These are phyloP conservation scores for Bipolaris oryzae DNA, from an alignment of 2,329 filamentous ascomycete genomes.

Conservation along the genomic window DNA sequence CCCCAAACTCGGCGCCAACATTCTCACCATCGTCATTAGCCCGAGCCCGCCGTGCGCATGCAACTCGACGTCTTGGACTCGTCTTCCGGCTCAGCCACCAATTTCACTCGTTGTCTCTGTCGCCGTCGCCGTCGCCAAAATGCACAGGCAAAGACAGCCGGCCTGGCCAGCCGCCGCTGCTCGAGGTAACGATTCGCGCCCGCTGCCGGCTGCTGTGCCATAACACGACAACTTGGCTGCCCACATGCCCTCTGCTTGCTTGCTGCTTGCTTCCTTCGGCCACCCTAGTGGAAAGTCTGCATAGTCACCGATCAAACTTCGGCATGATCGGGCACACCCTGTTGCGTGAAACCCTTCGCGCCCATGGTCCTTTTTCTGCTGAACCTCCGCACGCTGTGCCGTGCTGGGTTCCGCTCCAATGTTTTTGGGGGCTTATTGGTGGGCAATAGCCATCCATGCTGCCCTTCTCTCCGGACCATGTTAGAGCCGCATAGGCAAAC, in stretches of 20 bases:
- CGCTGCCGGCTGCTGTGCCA: not conserved
- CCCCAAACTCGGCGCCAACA: conserved; percentile 3
- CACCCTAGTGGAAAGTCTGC: conserved; percentile 10
- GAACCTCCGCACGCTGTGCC: conserved; percentile 6
- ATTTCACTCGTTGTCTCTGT: not conserved
- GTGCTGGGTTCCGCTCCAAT: conserved; percentile 9
- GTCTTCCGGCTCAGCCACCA: conserved; percentile 16
- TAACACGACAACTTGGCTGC: not conserved
- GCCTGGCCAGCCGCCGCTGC: conserved; percentile 1
- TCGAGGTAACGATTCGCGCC: not conserved
- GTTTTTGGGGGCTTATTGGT: conserved; percentile 1
- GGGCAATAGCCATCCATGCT: conserved; percentile 4
- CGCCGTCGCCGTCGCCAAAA: not conserved
- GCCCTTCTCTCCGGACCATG: not conserved
- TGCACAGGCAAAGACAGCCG: not conserved
- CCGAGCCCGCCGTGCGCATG: conserved; percentile 16
- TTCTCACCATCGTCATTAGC: conserved; percentile 1
- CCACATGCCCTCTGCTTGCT: not conserved
- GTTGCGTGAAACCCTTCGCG: conserved; percentile 23
- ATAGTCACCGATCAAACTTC: conserved; percentile 19
- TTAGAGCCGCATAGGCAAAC: conserved; percentile 8
- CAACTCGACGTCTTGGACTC: conserved; percentile 17
- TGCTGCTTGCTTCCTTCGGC: conserved; percentile 6
- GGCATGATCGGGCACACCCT: conserved; percentile 17
- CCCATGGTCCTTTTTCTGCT: conserved; percentile 12